These are phyloP conservation scores for Acanthamoeba castellanii DNA, from an alignment of 208 protist species.

Conservation along the genomic window DNA sequence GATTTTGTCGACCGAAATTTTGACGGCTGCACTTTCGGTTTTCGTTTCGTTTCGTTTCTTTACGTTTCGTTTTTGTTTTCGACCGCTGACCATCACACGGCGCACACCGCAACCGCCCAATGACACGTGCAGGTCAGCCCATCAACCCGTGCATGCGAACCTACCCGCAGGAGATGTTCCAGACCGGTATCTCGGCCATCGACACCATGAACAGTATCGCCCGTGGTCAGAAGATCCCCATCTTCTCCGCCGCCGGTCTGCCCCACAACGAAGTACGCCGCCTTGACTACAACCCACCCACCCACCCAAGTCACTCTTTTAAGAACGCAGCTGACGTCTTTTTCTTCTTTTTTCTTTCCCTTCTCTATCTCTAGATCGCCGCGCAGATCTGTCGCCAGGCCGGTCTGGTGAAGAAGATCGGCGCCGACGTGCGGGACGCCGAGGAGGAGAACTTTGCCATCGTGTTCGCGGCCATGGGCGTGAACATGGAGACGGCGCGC, in stretches of 20 bases:
- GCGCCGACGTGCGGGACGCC: conserved; percentile 88
- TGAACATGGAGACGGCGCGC: conserved; percentile 99
- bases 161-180: conserved; percentile 99
- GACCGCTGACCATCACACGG: no score
- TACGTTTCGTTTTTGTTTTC: no score
- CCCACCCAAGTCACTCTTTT: not conserved
- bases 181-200: conserved; percentile 99
- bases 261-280: conserved; percentile 98
- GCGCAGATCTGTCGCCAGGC: conserved; percentile 99
- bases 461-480: conserved; percentile 99
- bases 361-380: conserved; percentile 92
- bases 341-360: no score
- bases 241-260: conserved; percentile 99
- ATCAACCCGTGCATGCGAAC: conserved; percentile 99
- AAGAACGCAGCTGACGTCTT: no score
- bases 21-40: no score
- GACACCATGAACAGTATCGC: conserved; percentile 99
- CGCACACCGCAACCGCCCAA: no score
- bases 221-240: conserved; percentile 99
- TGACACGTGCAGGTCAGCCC: conserved; percentile 92
- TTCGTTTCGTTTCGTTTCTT: no score
- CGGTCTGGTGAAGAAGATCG: conserved; percentile 96
- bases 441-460: conserved; percentile 99
- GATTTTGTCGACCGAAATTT: no score
- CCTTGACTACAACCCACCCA: conserved; percentile 1